These are phyloP conservation scores for Epichloe glyceriae DNA, from an alignment of 2,329 filamentous ascomycete genomes.

Conservation along the genomic window DNA sequence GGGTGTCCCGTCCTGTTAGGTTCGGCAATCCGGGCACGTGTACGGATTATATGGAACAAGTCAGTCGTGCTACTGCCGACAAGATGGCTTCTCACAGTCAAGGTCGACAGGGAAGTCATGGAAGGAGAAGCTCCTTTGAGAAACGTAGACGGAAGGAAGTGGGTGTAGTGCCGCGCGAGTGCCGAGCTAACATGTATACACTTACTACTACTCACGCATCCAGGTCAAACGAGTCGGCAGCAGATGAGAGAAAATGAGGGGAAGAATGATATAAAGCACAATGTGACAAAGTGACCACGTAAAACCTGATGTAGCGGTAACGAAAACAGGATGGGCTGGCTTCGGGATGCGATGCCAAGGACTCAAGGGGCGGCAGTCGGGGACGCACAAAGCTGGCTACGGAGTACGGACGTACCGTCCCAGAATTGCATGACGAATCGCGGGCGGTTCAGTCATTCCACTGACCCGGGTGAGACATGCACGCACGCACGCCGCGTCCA, in stretches of 20 bases:
- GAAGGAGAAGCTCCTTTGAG: neutral
- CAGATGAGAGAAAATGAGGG: neutral
- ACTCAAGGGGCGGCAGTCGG: neutral
- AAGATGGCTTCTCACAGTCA: neutral
- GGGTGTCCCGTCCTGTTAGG: neutral
- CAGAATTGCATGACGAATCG: neutral
- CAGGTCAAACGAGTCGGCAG: neutral
- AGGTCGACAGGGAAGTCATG: neutral
- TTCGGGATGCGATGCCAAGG: neutral
- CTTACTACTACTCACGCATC: neutral
- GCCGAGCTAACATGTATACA: neutral
- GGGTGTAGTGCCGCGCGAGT: neutral
- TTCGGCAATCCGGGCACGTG: neutral
- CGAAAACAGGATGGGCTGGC: neutral
- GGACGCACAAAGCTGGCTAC: neutral
- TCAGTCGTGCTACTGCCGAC: too few species aligned
- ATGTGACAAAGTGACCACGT: neutral
- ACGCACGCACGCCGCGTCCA: too few species aligned
- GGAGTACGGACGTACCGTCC: neutral
- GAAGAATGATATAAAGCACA: neutral
- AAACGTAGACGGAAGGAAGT: neutral
- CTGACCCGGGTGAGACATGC: too few species aligned
- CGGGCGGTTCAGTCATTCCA: neutral
- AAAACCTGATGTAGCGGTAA: neutral
- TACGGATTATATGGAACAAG: neutral